A percentile compares a stretch with the other conserved stretches of the same genome.
Evolutionary conservation across 306 rosid genomes (phyloP).

Genomic region (Citrullus amarus): DNA sequence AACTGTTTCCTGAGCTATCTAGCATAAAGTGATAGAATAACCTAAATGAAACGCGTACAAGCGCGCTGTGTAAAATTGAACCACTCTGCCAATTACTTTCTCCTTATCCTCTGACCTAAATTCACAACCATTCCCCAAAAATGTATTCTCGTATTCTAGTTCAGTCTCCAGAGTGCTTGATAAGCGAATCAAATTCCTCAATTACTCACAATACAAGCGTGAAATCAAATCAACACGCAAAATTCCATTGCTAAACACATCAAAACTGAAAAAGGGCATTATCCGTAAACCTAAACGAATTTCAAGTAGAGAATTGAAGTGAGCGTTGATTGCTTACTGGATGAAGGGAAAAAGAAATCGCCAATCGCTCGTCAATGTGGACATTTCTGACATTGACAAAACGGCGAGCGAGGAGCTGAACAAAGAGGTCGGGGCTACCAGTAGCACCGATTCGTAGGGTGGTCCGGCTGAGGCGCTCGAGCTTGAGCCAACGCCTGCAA

Average conservation of each 20-base stretch:
- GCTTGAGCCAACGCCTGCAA: constrained; percentile 78
- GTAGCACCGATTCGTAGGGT: constrained; percentile 73
- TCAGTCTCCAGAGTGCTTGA: not conserved
- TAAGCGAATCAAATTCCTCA: not conserved
- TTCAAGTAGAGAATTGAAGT: not conserved
- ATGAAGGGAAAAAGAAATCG: constrained; percentile 37
- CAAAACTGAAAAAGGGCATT: not conserved
- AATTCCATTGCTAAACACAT: not conserved
- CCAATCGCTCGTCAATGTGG: constrained; percentile 67
- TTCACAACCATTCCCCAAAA: not conserved
- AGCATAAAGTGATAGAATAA: not conserved
- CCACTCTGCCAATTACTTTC: not conserved
- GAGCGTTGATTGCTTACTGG: constrained; percentile 22
- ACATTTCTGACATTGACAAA: constrained; percentile 53
- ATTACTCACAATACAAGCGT: not conserved
- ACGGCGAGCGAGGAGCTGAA: constrained; percentile 46
- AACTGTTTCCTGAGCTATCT: not conserved
- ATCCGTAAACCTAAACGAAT: not conserved
- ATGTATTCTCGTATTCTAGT: not conserved
- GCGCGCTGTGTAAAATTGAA: not conserved
- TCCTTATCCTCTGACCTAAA: not conserved
- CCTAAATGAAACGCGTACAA: not conserved
- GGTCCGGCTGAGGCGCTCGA: constrained; percentile 66
- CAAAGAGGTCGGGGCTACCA: constrained; percentile 52
- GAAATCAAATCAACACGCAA: not conserved